phyloP scores from a whole-genome alignment of 1,284 basidiomycete genomes.

The Gomphus sp. region DNA sequence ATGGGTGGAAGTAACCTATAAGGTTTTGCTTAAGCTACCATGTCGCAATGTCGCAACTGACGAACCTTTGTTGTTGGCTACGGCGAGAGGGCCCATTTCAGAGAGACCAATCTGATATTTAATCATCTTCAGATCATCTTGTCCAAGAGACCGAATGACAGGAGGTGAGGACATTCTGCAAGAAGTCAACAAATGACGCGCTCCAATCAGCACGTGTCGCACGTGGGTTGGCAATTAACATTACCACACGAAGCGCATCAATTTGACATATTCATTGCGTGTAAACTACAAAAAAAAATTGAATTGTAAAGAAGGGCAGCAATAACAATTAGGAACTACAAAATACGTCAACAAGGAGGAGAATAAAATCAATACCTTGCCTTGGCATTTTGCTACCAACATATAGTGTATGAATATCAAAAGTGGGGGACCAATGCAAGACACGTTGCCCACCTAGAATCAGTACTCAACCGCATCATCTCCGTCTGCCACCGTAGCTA shows the following conservation, averaged over 20 bases:
- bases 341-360: constrained; percentile 1
- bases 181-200: background rate
- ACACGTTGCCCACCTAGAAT: constrained; percentile 9
- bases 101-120: constrained; percentile 62
- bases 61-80: constrained; percentile 58
- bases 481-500: constrained; percentile 38
- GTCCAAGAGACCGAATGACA: constrained; percentile 23
- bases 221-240: background rate
- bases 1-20: constrained; percentile 52
- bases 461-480: constrained; percentile 56
- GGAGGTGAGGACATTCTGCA: background rate
- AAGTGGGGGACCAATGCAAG: background rate
- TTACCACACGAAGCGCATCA: no score
- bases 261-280: background rate
- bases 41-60: constrained; percentile 1
- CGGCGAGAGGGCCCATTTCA: constrained; percentile 60
- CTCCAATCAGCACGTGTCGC: background rate
- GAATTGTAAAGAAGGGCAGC: background rate
- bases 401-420: background rate
- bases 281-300: background rate
- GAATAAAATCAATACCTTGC: constrained; percentile 4
- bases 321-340: background rate
- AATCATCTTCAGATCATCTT: constrained; percentile 55
- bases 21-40: background rate
- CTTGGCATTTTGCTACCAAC: background rate